phyloP scores from a whole-genome alignment of 192 early-diverging fungal genomes.

The Backusella morwellensis region DNA sequence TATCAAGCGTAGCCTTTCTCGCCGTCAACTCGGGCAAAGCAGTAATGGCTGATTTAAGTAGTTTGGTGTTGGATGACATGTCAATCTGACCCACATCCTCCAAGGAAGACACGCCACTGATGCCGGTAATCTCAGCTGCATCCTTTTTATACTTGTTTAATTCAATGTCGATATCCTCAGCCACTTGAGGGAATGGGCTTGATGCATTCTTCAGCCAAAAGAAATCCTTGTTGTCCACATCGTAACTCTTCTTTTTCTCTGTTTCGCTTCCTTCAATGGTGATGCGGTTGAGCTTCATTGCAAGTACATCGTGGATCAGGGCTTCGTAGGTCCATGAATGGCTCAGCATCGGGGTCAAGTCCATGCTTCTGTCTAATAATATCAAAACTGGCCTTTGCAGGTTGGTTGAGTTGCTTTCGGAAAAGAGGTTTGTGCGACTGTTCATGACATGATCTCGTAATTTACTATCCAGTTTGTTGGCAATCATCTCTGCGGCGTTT shows the following conservation, averaged over 20 bases:
- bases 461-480: conserved; percentile 82
- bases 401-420: conserved; percentile 53
- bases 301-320: conserved; percentile 92
- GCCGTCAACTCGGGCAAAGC: conserved; percentile 94
- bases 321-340: conserved; percentile 99
- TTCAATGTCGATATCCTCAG: conserved; percentile 92
- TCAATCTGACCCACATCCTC: conserved; percentile 80
- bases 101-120: conserved; percentile 77
- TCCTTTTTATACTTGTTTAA: conserved; percentile 94
- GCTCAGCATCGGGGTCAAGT: conserved; percentile 86
- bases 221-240: conserved; percentile 86
- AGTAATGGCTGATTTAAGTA: conserved; percentile 88
- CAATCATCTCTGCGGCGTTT: conserved; percentile 93
- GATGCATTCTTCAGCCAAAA: conserved; percentile 94
- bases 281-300: conserved; percentile 90
- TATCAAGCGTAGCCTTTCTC: conserved; percentile 89
- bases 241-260: conserved; percentile 70
- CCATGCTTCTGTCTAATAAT: conserved; percentile 89
- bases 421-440: conserved; percentile 81
- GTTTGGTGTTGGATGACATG: conserved; percentile 80
- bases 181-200: conserved; percentile 96
- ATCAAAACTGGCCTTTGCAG: conserved; percentile 83
- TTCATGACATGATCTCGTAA: conserved; percentile 93
- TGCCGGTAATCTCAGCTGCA: conserved; percentile 86
- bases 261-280: conserved; percentile 69